Evolutionary conservation across 768 basidiomycete species (phyloP).

Genomic region (Lentinula edodes): DNA sequence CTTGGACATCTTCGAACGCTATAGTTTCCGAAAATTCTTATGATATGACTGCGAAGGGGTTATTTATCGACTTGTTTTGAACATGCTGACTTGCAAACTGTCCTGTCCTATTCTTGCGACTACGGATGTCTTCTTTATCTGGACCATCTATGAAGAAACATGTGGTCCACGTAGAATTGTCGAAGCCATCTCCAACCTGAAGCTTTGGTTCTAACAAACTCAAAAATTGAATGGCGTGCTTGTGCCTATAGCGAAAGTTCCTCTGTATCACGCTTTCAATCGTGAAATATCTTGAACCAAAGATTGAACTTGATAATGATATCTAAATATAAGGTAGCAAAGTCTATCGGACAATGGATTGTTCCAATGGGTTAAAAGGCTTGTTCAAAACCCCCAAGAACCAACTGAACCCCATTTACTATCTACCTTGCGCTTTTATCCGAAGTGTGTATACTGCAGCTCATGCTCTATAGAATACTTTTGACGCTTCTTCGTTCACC

Average conservation of each 20-base stretch:
- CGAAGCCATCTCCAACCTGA: not conserved
- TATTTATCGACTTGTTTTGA: not conserved
- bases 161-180: not conserved
- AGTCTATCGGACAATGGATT: not conserved
- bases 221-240: not conserved
- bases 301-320: not conserved
- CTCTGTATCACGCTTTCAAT: not conserved
- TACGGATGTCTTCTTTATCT: not conserved
- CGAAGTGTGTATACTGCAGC: not conserved
- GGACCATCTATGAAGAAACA: not conserved
- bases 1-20: not conserved
- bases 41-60: not conserved
- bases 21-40: not conserved
- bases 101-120: not conserved
- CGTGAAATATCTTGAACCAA: not conserved
- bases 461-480: not conserved
- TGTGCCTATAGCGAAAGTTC: constrained; percentile 1
- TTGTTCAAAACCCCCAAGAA: not conserved
- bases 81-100: not conserved
- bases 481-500: not conserved
- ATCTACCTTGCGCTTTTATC: not conserved
- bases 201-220: not conserved
- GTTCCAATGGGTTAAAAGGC: not conserved
- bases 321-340: not conserved
- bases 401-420: not conserved